Conservation (phyloP, 345 rosid species). For the Pseudoturritis turrita region DNA sequence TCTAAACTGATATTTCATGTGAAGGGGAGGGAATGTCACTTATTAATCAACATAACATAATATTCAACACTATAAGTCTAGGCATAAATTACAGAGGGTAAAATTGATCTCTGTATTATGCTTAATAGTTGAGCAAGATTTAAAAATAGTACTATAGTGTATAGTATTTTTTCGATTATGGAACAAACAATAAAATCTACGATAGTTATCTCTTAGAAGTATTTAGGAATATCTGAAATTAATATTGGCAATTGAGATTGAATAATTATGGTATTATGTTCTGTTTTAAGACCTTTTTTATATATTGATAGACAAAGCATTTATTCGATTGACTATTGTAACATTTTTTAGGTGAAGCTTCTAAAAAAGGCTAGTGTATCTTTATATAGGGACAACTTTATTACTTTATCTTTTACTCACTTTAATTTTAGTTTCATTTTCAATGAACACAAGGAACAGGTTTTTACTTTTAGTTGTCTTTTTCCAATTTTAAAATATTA, state of each 20-base stretch:
- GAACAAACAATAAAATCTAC: not conserved
- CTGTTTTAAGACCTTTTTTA: slow-evolving; percentile 2
- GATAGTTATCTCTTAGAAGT: not conserved
- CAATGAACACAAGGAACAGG: slow-evolving; percentile 12
- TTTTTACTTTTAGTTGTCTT: slow-evolving; percentile 22
- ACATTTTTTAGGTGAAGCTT: slow-evolving; percentile 34
- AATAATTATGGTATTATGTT: slow-evolving; percentile 15
- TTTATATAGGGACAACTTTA: slow-evolving; percentile 32
- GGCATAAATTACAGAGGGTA: not conserved
- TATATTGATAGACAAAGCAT: slow-evolving; percentile 23
- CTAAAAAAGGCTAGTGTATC: slow-evolving; percentile 23
- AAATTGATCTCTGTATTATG: not conserved
- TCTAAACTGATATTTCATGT: not conserved
- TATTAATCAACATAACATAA: not conserved
- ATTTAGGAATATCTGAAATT: not conserved
- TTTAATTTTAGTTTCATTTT: slow-evolving; percentile 20
- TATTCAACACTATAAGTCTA: not conserved
- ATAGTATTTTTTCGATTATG: not conserved
- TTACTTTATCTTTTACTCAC: slow-evolving; percentile 24
- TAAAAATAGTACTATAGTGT: not conserved
- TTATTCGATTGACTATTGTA: slow-evolving; percentile 34
- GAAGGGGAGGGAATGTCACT: not conserved
- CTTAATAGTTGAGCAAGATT: not conserved
- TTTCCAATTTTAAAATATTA: not conserved
- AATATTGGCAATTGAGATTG: slow-evolving; percentile 1